phyloP scores from a whole-genome alignment of 1,284 basidiomycete species.

The Ustilago sp. region DNA sequence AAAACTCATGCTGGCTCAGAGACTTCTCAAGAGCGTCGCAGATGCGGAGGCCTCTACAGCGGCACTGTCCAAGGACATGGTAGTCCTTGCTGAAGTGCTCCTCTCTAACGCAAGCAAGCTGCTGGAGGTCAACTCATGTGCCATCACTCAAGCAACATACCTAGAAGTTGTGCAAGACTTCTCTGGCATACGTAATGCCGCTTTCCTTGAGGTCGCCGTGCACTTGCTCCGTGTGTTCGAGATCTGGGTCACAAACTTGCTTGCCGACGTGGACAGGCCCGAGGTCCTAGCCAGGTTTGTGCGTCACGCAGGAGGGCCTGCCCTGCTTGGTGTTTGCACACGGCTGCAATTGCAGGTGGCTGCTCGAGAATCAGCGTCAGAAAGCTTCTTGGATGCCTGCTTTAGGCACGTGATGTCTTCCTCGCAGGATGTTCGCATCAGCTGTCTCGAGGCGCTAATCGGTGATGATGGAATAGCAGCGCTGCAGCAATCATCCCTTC shows the following conservation, averaged over 20 bases:
- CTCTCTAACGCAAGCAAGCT: slow-evolving; percentile 25
- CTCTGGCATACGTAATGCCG: slow-evolving; percentile 20
- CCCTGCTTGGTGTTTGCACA: slow-evolving; percentile 28
- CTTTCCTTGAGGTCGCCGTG: slow-evolving; percentile 15
- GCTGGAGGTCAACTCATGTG: slow-evolving; percentile 47
- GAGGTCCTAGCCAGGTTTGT: slow-evolving; percentile 18
- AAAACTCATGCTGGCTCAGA: slow-evolving; percentile 42
- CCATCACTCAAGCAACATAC: slow-evolving; percentile 51
- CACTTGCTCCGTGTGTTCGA: slow-evolving; percentile 22
- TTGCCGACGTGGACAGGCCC: slow-evolving; percentile 17
- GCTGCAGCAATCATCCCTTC: slow-evolving; percentile 22
- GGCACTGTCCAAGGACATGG: slow-evolving; percentile 14
- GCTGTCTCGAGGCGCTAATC: slow-evolving; percentile 40
- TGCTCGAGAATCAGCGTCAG: background rate
- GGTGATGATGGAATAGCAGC: slow-evolving; percentile 32
- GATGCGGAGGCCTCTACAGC: slow-evolving; percentile 28
- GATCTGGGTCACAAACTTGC: slow-evolving; percentile 22
- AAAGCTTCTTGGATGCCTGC: slow-evolving; percentile 30
- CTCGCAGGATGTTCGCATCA: slow-evolving; percentile 31
- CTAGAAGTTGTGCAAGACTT: slow-evolving; percentile 49
- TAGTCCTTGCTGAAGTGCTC: slow-evolving; percentile 12
- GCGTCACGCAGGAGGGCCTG: slow-evolving; percentile 28
- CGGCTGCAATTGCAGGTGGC: slow-evolving; percentile 34
- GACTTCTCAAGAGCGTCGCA: slow-evolving; percentile 35
- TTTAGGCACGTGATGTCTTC: slow-evolving; percentile 2